Conservation (phyloP, 352 stramenopile species). For the Phytophthora pini region DNA sequence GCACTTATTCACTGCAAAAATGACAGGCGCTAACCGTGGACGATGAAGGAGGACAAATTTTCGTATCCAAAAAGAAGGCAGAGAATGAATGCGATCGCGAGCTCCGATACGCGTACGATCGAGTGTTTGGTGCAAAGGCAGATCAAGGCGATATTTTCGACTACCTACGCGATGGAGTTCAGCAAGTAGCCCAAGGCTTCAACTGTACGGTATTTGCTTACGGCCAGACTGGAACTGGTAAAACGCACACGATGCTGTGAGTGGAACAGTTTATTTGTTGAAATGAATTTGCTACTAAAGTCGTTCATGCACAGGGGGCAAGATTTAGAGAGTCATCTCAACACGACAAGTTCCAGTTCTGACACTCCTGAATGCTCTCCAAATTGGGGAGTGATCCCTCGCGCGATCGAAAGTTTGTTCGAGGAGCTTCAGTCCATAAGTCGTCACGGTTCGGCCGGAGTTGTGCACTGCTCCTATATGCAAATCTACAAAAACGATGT, state of each 20-base stretch:
- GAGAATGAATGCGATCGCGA: conserved; percentile 53
- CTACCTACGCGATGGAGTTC: conserved; percentile 71
- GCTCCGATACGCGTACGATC: conserved; percentile 71
- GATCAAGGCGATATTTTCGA: conserved; percentile 81
- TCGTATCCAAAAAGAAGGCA: conserved; percentile 60
- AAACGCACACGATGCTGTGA: conserved; percentile 92
- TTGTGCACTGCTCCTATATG: conserved; percentile 92
- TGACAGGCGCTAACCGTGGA: conserved; percentile 48
- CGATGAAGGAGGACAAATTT: conserved; percentile 36
- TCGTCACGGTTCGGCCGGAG: conserved; percentile 52
- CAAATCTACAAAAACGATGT: conserved; percentile 93
- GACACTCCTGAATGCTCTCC: conserved; percentile 11
- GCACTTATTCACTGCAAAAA: neutral
- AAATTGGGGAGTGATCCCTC: conserved; percentile 84
- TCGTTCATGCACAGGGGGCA: conserved; percentile 43
- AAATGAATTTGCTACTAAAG: conserved; percentile 7
- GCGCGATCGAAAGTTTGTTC: conserved; percentile 87
- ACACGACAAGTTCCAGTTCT: conserved; percentile 4
- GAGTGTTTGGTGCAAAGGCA: conserved; percentile 65
- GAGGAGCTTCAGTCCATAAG: conserved; percentile 66
- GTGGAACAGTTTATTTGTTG: conserved; percentile 9
- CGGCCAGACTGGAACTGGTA: conserved; percentile 90
- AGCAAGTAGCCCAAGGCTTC: conserved; percentile 85
- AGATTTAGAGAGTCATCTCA: conserved; percentile 57
- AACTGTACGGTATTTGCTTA: conserved; percentile 94